Evolutionary conservation across 75 land plant genomes (phyloP), one percentile per base, ranked within the genome.

Genomic region (Ceratopteris richardii): DNA sequence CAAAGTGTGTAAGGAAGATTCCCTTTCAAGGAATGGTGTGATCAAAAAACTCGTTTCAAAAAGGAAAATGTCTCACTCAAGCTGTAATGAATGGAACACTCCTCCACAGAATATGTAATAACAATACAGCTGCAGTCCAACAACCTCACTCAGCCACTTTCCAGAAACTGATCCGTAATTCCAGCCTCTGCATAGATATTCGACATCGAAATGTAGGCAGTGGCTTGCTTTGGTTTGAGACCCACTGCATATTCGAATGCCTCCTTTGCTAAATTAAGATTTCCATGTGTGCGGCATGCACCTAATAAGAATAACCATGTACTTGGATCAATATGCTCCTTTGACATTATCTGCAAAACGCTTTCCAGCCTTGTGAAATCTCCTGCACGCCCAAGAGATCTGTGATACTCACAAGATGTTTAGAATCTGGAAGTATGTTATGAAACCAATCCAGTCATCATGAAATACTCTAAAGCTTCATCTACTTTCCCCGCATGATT

Each of bases 331-430:
- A 14, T 23, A 18, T 52, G 25, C 1, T n/a, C n/a, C n/a, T 13
- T 23, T 24, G 54, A 23, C 28, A 52, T 52, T 23, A 25, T 52
- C 5, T 22, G 28, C 54, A 52, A 23, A 26, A 52, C 14, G 31
- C 30, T 30, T 6, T 52, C 14, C 28, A 52, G 6, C 28, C 54
- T 52, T 24, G 6, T 23, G 25, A 52, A 52, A 28, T 52, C 28
- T 24, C 54, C 54, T 33, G 80, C 75, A 56, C 80, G 80, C 11
- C 80, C 75, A 44, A 77, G 21, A 76, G 69, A 61, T 76, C 79
- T 17, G 69, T 58, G 68, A 76, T 71, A 52, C 65, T 55, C 23
- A 67, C 63, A 54, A 69, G 66, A 6, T 77, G 80, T 12, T 67
- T 73, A 26, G 68, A 3, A 33, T 61, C 60, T 18, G 79, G 85